phyloP scores from a whole-genome alignment of 2,329 filamentous ascomycete species.

The Sporothrix pseudoabietina region DNA sequence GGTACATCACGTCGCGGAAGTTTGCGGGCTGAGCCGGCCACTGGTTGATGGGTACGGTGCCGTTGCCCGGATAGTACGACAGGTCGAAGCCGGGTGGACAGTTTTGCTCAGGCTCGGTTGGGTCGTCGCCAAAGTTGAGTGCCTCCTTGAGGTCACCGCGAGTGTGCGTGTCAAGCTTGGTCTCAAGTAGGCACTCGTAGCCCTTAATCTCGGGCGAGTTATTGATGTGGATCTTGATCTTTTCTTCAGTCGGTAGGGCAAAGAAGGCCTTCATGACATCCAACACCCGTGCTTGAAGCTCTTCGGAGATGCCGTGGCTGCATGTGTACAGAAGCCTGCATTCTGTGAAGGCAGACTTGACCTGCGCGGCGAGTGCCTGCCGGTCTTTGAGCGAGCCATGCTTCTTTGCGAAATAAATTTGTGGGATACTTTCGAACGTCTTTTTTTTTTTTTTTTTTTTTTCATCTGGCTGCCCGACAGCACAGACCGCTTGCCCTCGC shows the following conservation, averaged over 20 bases:
- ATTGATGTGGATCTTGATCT: conserved; percentile 42
- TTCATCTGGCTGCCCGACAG: background rate
- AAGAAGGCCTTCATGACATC: conserved; percentile 33
- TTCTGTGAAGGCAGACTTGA: conserved; percentile 4
- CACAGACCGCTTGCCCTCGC: background rate
- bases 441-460: background rate
- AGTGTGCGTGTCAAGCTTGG: conserved; percentile 40
- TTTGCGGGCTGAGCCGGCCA: conserved; percentile 42
- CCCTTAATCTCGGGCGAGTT: conserved; percentile 43
- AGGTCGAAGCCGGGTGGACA: conserved; percentile 34
- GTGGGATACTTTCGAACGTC: conserved; percentile 1
- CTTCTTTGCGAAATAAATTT: conserved; percentile 8
- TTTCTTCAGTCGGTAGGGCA: conserved; percentile 27
- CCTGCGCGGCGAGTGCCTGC: background rate
- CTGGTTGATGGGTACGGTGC: conserved; percentile 41
- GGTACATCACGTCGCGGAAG: conserved; percentile 43
- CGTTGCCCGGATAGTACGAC: conserved; percentile 29
- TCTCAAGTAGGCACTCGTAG: conserved; percentile 44
- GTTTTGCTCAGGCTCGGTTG: conserved; percentile 44
- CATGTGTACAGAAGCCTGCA: conserved; percentile 33
- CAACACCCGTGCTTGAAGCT: conserved; percentile 22
- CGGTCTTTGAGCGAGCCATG: conserved; percentile 18
- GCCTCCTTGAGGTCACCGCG: conserved; percentile 37
- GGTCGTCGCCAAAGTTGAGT: conserved; percentile 44
- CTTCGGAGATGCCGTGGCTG: conserved; percentile 34